phyloP scores from a whole-genome alignment of 371 early-diverging fungal species.

The Rhizopus stolonifer region DNA sequence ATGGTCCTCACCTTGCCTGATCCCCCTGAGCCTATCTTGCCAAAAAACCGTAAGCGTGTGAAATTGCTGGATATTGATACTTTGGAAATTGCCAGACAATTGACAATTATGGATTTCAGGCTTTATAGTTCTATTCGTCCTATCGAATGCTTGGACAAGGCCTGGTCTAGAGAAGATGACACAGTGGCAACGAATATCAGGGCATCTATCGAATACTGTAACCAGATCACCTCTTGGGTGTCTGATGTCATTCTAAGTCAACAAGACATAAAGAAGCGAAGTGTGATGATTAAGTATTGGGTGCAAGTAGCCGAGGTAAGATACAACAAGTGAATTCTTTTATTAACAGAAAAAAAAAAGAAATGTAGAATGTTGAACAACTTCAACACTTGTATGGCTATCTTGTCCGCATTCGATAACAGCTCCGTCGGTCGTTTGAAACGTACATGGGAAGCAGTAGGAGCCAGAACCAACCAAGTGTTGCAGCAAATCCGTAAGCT shows the following conservation, averaged over 20 bases:
- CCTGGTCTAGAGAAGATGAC: slow-evolving; percentile 73
- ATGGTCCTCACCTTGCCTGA: slow-evolving; percentile 64
- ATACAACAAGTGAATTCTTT: neutral
- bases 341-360: slow-evolving; percentile 30
- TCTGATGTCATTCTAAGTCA: slow-evolving; percentile 79
- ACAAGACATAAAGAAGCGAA: slow-evolving; percentile 78
- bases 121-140: slow-evolving; percentile 80
- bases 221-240: slow-evolving; percentile 84
- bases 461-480: slow-evolving; percentile 44
- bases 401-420: slow-evolving; percentile 86
- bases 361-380: slow-evolving; percentile 76
- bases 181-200: slow-evolving; percentile 65
- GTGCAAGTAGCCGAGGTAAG: slow-evolving; percentile 71
- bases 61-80: slow-evolving; percentile 86
- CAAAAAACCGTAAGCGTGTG: slow-evolving; percentile 64
- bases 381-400: slow-evolving; percentile 90
- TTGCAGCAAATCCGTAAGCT: slow-evolving; percentile 55
- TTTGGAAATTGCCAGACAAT: slow-evolving; percentile 90
- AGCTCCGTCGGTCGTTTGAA: slow-evolving; percentile 88
- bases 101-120: slow-evolving; percentile 87
- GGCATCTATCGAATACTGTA: slow-evolving; percentile 71
- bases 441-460: slow-evolving; percentile 75
- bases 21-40: slow-evolving; percentile 73
- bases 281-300: slow-evolving; percentile 75
- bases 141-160: slow-evolving; percentile 86